Evolutionary conservation across 1,139 yeast genomes (phyloP).

Genomic region (Scheffersomyces insectosa): DNA sequence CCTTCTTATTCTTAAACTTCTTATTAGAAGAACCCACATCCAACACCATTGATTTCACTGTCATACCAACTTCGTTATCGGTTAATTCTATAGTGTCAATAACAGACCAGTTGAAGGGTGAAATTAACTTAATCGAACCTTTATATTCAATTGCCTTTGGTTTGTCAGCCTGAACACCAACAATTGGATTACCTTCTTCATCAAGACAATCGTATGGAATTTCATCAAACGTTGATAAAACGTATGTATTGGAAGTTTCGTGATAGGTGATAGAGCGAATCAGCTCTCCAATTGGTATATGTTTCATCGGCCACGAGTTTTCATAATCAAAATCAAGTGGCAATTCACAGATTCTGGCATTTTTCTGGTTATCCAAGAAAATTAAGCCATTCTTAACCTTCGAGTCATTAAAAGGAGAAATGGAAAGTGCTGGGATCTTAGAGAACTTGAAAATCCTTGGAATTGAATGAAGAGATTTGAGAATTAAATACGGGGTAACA

Average conservation of each 20-base stretch:
- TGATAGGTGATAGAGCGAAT: conserved; percentile 72
- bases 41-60: conserved; percentile 58
- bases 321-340: conserved; percentile 56
- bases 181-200: conserved; percentile 69
- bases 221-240: conserved; percentile 62
- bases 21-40: conserved; percentile 50
- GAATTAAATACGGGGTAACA: conserved; percentile 64
- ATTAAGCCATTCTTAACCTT: conserved; percentile 57
- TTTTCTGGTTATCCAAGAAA: conserved; percentile 69
- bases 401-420: conserved; percentile 50
- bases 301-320: conserved; percentile 63
- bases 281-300: conserved; percentile 59
- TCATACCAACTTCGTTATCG: conserved; percentile 66
- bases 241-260: conserved; percentile 62
- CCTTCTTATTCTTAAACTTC: conserved; percentile 59
- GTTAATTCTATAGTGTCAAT: conserved; percentile 70
- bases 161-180: conserved; percentile 54
- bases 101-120: conserved; percentile 75
- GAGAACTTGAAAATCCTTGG: conserved; percentile 73
- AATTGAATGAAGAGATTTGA: conserved; percentile 62
- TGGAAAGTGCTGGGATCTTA: conserved; percentile 61
- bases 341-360: conserved; percentile 70
- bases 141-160: conserved; percentile 56
- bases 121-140: conserved; percentile 64
- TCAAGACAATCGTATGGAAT: conserved; percentile 68